A percentile compares a stretch with the other conserved stretches of the same genome.
phyloP scores from a whole-genome alignment of 306 rosid species.

The Dryas drummondii region DNA sequence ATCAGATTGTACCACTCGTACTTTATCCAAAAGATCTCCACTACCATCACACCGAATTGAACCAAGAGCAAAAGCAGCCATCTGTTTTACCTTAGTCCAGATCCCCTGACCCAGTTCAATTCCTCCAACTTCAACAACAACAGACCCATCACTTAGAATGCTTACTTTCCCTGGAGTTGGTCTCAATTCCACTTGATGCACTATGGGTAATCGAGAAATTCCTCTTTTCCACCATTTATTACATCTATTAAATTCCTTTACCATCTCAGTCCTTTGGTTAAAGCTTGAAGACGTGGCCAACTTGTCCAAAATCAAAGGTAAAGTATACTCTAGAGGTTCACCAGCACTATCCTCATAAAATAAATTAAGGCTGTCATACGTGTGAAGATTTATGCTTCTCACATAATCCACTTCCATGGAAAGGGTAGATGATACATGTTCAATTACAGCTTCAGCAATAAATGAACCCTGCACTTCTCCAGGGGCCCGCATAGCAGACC shows the following conservation, averaged over 20 bases:
- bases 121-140: slow-evolving; percentile 91
- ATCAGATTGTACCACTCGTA: slow-evolving; percentile 80
- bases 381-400: slow-evolving; percentile 72
- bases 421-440: slow-evolving; percentile 77
- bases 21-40: slow-evolving; percentile 48
- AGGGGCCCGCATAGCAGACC: slow-evolving; percentile 92
- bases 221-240: slow-evolving; percentile 82
- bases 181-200: slow-evolving; percentile 38
- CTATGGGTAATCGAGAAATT: slow-evolving; percentile 70
- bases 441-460: slow-evolving; percentile 85
- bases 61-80: slow-evolving; percentile 72
- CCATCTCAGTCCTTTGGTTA: slow-evolving; percentile 47
- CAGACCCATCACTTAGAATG: slow-evolving; percentile 69
- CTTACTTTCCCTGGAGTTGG: slow-evolving; percentile 85
- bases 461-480: slow-evolving; percentile 90
- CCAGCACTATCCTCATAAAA: slow-evolving; percentile 53
- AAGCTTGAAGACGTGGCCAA: slow-evolving; percentile 59
- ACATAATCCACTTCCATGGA: slow-evolving; percentile 67
- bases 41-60: slow-evolving; percentile 53
- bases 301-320: slow-evolving; percentile 76
- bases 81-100: slow-evolving; percentile 95
- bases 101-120: slow-evolving; percentile 97
- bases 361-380: slow-evolving; percentile 54
- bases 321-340: slow-evolving; percentile 72
- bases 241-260: slow-evolving; percentile 57